Conservation (phyloP, 768 basidiomycete genomes). For the Paxillus ammoniavirescens region DNA sequence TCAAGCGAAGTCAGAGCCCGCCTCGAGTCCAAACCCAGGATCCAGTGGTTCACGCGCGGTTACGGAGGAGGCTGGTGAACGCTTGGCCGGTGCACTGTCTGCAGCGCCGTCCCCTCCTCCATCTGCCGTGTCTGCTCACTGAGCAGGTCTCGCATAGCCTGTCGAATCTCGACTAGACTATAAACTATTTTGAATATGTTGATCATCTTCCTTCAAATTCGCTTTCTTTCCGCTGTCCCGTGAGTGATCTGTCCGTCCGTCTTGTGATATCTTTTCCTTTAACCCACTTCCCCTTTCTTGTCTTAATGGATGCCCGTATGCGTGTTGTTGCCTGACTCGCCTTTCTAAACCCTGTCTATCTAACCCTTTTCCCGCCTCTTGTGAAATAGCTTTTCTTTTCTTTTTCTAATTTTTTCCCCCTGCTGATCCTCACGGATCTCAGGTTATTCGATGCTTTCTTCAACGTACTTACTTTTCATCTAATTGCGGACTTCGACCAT, state of each 20-base stretch:
- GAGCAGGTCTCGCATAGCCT: not conserved
- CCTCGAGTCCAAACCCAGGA: conserved; percentile 14
- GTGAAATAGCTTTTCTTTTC: conserved; percentile 22
- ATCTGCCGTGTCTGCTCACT: conserved; percentile 24
- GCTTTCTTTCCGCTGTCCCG: conserved; percentile 6
- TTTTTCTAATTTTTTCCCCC: not conserved
- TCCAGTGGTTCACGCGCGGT: conserved; percentile 15
- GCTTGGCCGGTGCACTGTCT: conserved; percentile 23
- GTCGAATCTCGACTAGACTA: conserved; percentile 16
- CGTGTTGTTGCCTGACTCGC: conserved; percentile 19
- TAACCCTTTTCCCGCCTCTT: conserved; percentile 8
- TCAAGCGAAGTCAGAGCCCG: conserved; percentile 15
- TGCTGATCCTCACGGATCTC: conserved; percentile 12
- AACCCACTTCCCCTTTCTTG: conserved; percentile 6
- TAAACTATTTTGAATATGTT: conserved; percentile 34
- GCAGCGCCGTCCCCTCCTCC: conserved; percentile 29
- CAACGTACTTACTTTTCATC: conserved; percentile 23
- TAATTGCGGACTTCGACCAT: conserved; percentile 23
- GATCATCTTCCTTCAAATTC: conserved; percentile 27
- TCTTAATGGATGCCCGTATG: conserved; percentile 19
- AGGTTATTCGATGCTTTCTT: conserved; percentile 9
- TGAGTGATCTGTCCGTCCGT: conserved; percentile 10
- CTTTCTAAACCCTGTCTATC: not conserved
- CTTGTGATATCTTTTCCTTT: conserved; percentile 9
- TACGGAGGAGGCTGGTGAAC: conserved; percentile 22